Conservation (phyloP, 495 filamentous ascomycete genomes). For the Talaromyces nanjingensis region DNA sequence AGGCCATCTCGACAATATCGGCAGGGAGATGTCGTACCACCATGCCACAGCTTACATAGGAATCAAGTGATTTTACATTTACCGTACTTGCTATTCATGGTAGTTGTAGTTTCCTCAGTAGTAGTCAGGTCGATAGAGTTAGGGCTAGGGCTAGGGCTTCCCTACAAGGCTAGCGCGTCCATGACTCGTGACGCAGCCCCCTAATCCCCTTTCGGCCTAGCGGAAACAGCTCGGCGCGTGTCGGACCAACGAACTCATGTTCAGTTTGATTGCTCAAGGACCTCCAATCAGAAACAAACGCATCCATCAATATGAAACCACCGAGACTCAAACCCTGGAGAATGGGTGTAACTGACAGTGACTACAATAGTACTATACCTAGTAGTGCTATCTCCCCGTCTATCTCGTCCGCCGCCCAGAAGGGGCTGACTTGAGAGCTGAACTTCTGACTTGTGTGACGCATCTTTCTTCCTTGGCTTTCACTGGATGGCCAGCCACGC, state of each 20-base stretch:
- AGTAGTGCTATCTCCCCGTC: neutral
- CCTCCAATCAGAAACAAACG: neutral
- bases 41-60: too few species aligned
- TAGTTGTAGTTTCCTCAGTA: too few species aligned
- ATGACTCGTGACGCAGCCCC: neutral
- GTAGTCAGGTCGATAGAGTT: neutral
- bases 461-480: neutral
- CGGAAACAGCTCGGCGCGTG: too few species aligned
- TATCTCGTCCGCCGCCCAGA: neutral
- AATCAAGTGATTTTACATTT: too few species aligned
- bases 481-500: neutral
- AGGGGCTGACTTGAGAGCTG: neutral
- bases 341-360: neutral
- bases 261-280: neutral
- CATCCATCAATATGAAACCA: neutral
- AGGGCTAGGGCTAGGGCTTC: slow-evolving; percentile 3
- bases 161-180: neutral
- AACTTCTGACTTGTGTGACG: neutral
- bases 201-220: neutral
- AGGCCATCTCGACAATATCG: too few species aligned
- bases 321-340: neutral
- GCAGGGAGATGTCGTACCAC: too few species aligned
- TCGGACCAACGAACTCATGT: neutral
- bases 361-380: neutral
- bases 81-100: too few species aligned